Conservation (phyloP, 192 early-diverging fungal species). For the Rhizophagus clarus region DNA sequence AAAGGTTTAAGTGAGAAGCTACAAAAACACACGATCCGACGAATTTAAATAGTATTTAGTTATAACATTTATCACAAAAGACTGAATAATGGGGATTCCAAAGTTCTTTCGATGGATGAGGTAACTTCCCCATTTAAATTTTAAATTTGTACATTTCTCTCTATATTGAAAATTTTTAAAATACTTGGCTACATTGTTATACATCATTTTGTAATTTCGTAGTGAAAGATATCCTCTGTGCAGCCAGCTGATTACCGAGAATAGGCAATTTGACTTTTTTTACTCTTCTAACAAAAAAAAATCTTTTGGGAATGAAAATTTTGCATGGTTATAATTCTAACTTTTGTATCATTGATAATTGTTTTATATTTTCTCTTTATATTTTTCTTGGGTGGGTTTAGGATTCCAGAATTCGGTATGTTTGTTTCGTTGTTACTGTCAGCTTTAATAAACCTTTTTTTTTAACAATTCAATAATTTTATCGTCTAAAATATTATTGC, state of each 20-base stretch:
- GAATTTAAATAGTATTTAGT: neutral
- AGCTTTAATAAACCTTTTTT: neutral
- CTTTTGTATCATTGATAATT: neutral
- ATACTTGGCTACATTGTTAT: neutral
- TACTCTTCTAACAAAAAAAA: too few relatives aligned
- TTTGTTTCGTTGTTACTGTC: neutral
- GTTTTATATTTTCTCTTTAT: neutral
- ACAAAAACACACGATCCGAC: neutral
- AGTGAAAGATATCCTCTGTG: conserved; percentile 96
- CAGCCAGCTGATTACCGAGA: conserved; percentile 86
- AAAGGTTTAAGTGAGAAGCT: neutral
- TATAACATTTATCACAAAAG: neutral
- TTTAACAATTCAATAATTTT: neutral
- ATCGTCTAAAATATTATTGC: neutral
- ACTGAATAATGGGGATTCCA: conserved; percentile 74
- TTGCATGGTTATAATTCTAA: neutral
- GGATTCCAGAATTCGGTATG: conserved; percentile 91
- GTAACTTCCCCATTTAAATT: conserved; percentile 35
- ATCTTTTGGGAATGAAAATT: too few relatives aligned
- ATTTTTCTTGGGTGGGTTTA: neutral
- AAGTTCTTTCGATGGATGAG: conserved; percentile 98
- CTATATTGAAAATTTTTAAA: neutral
- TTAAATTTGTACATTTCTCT: neutral
- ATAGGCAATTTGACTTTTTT: conserved; percentile 40
- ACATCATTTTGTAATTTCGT: neutral